Percentiles rank a stretch among this genome's conserved stretches.
phyloP scores from a whole-genome alignment of 805 yeast genomes.

The Pichia occidentalis region DNA sequence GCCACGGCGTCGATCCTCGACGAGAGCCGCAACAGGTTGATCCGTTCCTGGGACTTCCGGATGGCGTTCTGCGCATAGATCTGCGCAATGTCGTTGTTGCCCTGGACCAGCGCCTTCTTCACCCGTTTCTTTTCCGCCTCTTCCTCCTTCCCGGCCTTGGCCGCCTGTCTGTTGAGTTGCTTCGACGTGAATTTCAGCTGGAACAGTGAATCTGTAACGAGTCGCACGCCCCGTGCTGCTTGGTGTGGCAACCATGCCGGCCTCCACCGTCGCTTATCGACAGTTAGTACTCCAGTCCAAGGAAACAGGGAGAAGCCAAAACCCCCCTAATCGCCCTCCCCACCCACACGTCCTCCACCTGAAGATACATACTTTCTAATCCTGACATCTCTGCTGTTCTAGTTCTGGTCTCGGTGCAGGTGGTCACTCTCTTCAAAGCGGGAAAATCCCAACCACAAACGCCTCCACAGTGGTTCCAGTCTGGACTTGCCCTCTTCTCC shows the following conservation, averaged over 20 bases:
- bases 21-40: slow-evolving; percentile 73
- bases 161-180: slow-evolving; percentile 83
- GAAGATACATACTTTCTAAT: slow-evolving; percentile 34
- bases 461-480: too few species aligned
- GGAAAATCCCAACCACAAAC: too few species aligned
- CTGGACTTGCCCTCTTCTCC: too few species aligned
- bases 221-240: too few species aligned
- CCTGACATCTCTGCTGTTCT: slow-evolving; percentile 38
- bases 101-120: slow-evolving; percentile 81
- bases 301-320: too few species aligned
- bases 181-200: slow-evolving; percentile 86
- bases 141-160: slow-evolving; percentile 87
- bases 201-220: slow-evolving; percentile 49
- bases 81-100: slow-evolving; percentile 86
- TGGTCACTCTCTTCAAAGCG: too few species aligned
- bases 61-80: slow-evolving; percentile 95
- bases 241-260: too few species aligned
- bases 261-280: too few species aligned
- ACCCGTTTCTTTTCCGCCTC: slow-evolving; percentile 78
- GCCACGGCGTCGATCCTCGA: slow-evolving; percentile 95
- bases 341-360: too few species aligned
- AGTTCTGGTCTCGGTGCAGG: too few species aligned
- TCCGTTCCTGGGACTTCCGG: slow-evolving; percentile 79
- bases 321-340: too few species aligned
- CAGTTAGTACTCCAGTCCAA: too few species aligned